A percentile compares a stretch with the other conserved stretches of the same genome.
Evolutionary conservation across 805 yeast species (phyloP).

Genomic region (Wickerhamomyces queroliae): DNA sequence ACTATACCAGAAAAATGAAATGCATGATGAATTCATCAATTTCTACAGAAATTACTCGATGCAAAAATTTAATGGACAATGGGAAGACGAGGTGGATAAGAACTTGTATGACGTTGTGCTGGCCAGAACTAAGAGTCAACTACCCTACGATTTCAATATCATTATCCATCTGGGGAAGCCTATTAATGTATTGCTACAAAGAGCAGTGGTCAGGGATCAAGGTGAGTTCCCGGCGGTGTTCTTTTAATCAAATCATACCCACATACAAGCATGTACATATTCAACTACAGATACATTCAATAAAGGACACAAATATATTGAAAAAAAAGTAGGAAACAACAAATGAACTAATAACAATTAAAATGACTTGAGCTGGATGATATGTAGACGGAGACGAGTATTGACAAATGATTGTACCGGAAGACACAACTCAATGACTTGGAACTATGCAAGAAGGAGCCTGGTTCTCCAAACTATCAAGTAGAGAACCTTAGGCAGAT

Average conservation of each 20-base stretch:
- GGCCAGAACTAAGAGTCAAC: not conserved
- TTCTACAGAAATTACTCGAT: not conserved
- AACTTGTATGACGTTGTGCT: not conserved
- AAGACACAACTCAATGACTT: no score
- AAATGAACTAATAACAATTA: no score
- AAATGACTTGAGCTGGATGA: no score
- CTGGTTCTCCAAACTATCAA: no score
- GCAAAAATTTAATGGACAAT: not conserved
- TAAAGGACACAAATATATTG: no score
- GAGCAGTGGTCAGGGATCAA: not conserved
- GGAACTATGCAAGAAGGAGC: no score
- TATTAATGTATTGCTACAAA: not conserved
- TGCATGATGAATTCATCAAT: not conserved
- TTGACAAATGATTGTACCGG: no score
- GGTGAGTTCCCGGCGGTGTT: not conserved
- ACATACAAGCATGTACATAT: not conserved
- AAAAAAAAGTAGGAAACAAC: no score
- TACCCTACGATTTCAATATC: not conserved
- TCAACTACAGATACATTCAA: no score
- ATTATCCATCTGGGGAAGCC: not conserved
- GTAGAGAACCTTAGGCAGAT: no score
- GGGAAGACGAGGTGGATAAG: not conserved
- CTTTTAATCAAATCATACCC: not conserved
- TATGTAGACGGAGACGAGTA: no score
- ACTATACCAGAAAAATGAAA: not conserved